Evolutionary conservation across 192 early-diverging fungal genomes (phyloP), one percentile per base, ranked within the genome.

Genomic region (Gonapodya prolifera): DNA sequence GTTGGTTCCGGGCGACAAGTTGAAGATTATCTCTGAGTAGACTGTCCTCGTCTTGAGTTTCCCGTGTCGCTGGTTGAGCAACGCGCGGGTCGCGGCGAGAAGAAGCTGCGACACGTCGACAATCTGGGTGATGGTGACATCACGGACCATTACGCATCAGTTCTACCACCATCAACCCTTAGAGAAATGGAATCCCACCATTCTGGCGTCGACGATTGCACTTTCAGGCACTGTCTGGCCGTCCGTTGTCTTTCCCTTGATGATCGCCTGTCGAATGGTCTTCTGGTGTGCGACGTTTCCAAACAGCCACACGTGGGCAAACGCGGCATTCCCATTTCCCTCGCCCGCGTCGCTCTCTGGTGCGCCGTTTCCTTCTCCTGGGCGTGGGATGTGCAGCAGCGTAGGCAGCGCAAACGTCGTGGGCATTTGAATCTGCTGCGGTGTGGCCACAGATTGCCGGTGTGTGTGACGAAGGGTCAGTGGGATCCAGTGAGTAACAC

Each of bases 61-160:
- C 8, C 71, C 71, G 8, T 73, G 31, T 2, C 13, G 18, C 31
- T 73, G 8, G 31, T 32, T 18, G 28, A 73, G 18, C 8, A 73
- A 8, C 31, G 71, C 71, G 2, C 71, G 71, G 8, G 71, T 30
- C 8, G 8, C 2, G 18, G 71, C 71, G 8, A 18, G 29, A 32
- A 73, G 71, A 8, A 73, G 71, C 31, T 73, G 71, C 8, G 71
- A 73, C 18, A 73, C 31, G 31, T 73, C 71, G 71, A 73, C 8
- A 18, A 73, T 32, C 71, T 73, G 16, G 45, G 8, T n/a, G 45
- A n/a, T n/a, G n/a, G n/a, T n/a, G n/a, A n/a, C n/a, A n/a, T n/a
- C n/a, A 23, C 45, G 23, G 8, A 61, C 45, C 8, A 61, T 61
- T 61, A 61, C 45, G 45, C 8, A 16, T 8, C 8, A 61, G 8